Evolutionary conservation across 805 yeast genomes (phyloP), one percentile per base, ranked within the genome.

Genomic region (Teunomyces stri): DNA sequence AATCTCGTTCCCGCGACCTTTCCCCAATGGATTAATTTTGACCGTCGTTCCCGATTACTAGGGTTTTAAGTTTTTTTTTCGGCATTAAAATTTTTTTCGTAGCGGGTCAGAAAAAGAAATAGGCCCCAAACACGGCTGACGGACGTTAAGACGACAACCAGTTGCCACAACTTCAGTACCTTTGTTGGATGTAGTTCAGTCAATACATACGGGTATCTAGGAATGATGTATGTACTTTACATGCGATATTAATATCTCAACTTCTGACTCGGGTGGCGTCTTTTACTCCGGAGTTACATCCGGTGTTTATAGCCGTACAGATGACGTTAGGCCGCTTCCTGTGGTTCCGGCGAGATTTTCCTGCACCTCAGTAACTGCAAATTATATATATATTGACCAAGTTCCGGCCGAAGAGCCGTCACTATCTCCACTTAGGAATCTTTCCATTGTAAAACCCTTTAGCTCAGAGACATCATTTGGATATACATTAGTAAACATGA

Each of bases 301-400:
- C 40, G 29, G 34, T 13, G 40, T 39, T 39, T 27, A 29, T 29
- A 30, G 30, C 43, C 34, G 43, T 18, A 13, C 15, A 20, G 22
- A 22, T 39, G 30, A 41, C 33, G 43, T 29, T 41, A 30, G 31
- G 37, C 43, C 43, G 40, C 40, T 37, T 37, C 40, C 40, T 37
- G 40, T 37, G 20, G 40, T 37, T 37, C 40, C 40, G 40, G 40
- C 6, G 40, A 34, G 25, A 11, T 6, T 20, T 9, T 6, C 40
- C 40, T 37, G 40, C 40, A 37, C 16, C 9, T 13, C 13, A 37
- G 40, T 22, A 21, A 21, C 25, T 21, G 40, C 43, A 41, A 27
- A 41, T 41, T 30, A 15, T 11, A 11, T 29, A 29, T 41, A 29
- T 29, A 29, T 25, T 20, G 27, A n/a, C 36, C 43, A n/a, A 20